A percentile compares a stretch with the other conserved stretches of the same genome.
Evolutionary conservation across 768 basidiomycete genomes (phyloP).

Genomic region (Pleurotus eryngii): DNA sequence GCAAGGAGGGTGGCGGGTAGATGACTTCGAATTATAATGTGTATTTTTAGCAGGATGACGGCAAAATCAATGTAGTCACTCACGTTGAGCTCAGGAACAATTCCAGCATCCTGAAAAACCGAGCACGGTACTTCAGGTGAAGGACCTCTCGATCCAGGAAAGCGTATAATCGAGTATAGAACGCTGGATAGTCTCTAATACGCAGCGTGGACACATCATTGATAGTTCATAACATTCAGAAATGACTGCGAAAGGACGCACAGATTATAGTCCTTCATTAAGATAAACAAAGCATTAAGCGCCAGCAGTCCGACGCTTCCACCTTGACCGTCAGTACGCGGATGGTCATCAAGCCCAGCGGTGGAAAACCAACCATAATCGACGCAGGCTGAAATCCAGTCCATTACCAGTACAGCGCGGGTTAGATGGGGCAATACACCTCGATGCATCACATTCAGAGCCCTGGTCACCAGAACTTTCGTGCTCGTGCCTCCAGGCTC

Average conservation of each 20-base stretch:
- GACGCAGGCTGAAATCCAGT: constrained; percentile 84
- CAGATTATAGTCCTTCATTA: constrained; percentile 95
- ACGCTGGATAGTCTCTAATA: constrained; percentile 90
- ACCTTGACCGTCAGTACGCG: constrained; percentile 37
- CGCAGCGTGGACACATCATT: constrained; percentile 3
- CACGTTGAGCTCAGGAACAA: constrained; percentile 91
- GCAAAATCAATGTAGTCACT: constrained; percentile 22
- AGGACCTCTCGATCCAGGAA: constrained; percentile 86
- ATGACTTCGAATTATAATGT: constrained; percentile 41
- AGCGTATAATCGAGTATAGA: constrained; percentile 88
- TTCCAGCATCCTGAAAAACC: constrained; percentile 92
- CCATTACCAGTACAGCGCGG: constrained; percentile 77
- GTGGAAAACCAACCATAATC: constrained; percentile 38
- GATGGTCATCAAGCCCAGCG: too few relatives aligned
- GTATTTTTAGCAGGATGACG: too few relatives aligned
- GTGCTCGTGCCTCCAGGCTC: constrained; percentile 29
- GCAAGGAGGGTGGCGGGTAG: constrained; percentile 89
- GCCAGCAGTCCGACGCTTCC: constrained; percentile 85
- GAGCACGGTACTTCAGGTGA: constrained; percentile 88
- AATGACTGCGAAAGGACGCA: constrained; percentile 33
- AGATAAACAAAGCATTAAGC: constrained; percentile 84
- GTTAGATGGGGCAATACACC: constrained; percentile 84
- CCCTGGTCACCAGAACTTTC: constrained; percentile 47
- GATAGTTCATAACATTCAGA: background rate
- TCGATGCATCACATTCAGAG: constrained; percentile 76